Percentiles rank a stretch among this genome's conserved stretches.
Evolutionary conservation across 371 early-diverging fungal genomes (phyloP).

Genomic region (Mucor racemosus): DNA sequence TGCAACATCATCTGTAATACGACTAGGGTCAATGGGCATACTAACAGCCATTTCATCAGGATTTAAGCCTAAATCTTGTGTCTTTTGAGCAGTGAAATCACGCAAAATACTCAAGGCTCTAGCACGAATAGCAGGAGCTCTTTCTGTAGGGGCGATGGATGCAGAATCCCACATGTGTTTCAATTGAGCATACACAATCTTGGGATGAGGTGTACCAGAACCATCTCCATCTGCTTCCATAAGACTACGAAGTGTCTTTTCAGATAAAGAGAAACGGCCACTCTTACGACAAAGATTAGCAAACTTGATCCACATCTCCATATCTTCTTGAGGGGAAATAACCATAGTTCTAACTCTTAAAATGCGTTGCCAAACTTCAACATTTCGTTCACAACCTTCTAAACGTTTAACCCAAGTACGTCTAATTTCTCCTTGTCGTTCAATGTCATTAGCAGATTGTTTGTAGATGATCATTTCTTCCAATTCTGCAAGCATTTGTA

Average conservation of each 20-base stretch:
- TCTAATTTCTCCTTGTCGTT: constrained; percentile 79
- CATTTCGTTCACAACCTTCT: constrained; percentile 91
- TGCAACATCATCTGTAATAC: constrained; percentile 55
- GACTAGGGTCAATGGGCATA: constrained; percentile 56
- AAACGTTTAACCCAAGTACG: constrained; percentile 89
- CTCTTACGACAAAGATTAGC: constrained; percentile 93
- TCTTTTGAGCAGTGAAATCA: constrained; percentile 67
- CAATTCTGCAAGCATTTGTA: constrained; percentile 96
- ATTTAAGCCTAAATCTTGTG: constrained; percentile 62
- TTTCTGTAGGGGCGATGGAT: constrained; percentile 39
- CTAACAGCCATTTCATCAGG: constrained; percentile 63
- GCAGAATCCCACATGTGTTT: constrained; percentile 95
- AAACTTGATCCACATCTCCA: constrained; percentile 96
- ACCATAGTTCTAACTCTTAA: constrained; percentile 91
- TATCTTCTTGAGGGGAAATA: constrained; percentile 87
- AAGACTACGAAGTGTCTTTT: constrained; percentile 76
- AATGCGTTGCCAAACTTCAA: constrained; percentile 96
- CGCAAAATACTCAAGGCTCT: constrained; percentile 65
- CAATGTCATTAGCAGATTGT: constrained; percentile 78
- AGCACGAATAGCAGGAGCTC: constrained; percentile 59
- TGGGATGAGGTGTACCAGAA: constrained; percentile 61
- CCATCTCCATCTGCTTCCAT: constrained; percentile 57
- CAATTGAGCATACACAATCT: constrained; percentile 91
- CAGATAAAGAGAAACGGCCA: constrained; percentile 81
- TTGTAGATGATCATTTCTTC: constrained; percentile 96